phyloP scores from a whole-genome alignment of 179 eudicot species.

The Camellia oleifera region DNA sequence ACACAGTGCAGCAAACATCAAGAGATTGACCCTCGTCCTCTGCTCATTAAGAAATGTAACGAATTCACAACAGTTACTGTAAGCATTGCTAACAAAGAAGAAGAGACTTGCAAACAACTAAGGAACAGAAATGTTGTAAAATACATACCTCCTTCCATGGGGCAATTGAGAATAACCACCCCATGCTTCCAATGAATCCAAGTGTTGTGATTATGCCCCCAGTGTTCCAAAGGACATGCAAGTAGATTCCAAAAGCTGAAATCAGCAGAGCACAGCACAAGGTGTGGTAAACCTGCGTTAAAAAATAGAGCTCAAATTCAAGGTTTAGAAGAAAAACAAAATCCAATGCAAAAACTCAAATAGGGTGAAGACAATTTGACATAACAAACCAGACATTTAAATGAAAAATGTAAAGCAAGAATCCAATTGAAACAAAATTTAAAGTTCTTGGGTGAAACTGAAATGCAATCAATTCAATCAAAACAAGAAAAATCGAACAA shows the following conservation, averaged over 20 bases:
- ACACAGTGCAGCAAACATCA: not conserved
- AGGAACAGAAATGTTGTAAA: not conserved
- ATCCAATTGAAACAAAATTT: not conserved
- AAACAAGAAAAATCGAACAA: too few relatives aligned
- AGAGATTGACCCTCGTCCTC: not conserved
- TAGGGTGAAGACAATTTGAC: not conserved
- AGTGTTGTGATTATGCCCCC: not conserved
- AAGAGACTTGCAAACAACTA: too few relatives aligned
- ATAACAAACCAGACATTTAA: too few relatives aligned
- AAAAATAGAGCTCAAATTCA: not conserved
- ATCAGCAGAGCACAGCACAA: not conserved
- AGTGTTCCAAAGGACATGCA: constrained; percentile 1
- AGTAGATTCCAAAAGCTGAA: not conserved
- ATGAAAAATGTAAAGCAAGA: too few relatives aligned
- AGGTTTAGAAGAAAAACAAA: too few relatives aligned
- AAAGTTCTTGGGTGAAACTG: not conserved
- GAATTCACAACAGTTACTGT: not conserved
- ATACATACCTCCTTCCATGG: not conserved
- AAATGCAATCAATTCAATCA: not conserved
- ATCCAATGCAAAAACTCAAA: not conserved
- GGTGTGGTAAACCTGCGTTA: not conserved
- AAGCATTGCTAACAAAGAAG: not conserved
- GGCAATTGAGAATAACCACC: not conserved
- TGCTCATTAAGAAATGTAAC: not conserved
- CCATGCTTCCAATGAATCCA: constrained; percentile 4